These are phyloP conservation scores for Collybiopsis confluens DNA, from an alignment of 768 basidiomycete species.

Conservation along the genomic window DNA sequence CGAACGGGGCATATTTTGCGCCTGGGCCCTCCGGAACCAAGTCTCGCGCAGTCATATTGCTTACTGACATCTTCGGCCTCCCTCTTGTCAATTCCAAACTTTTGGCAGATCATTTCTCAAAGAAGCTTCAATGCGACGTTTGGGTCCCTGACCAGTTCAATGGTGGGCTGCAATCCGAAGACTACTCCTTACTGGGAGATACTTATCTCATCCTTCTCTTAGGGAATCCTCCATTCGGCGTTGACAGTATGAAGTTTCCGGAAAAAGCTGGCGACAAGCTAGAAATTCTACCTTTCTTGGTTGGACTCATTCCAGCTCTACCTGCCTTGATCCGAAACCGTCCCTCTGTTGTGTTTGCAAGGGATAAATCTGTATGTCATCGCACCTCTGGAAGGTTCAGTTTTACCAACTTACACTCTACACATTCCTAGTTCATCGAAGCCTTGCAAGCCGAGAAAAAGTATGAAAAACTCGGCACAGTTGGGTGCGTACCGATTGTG, in stretches of 20 bases:
- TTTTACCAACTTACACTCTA: neutral
- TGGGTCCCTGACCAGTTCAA: conserved; percentile 52
- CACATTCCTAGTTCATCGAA: conserved; percentile 30
- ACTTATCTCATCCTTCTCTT: neutral
- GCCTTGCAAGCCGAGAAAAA: conserved; percentile 32
- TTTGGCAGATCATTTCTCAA: conserved; percentile 50
- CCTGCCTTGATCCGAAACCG: conserved; percentile 26
- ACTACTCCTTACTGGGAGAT: neutral
- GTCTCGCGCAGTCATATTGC: conserved; percentile 42
- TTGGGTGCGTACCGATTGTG: conserved; percentile 41
- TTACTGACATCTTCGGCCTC: conserved; percentile 57
- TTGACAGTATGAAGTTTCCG: conserved; percentile 20
- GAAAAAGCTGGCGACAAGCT: conserved; percentile 28
- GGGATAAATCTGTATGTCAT: conserved; percentile 24
- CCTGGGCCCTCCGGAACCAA: conserved; percentile 22
- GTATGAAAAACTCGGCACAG: conserved; percentile 38
- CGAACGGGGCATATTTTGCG: conserved; percentile 40
- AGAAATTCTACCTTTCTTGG: conserved; percentile 2
- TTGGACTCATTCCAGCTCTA: conserved; percentile 21
- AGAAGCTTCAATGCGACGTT: conserved; percentile 51
- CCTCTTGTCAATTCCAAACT: conserved; percentile 49
- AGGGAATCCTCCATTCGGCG: conserved; percentile 26
- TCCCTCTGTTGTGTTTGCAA: conserved; percentile 24
- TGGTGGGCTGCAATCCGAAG: conserved; percentile 29
- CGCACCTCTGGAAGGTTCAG: neutral